A percentile compares a stretch with the other conserved stretches of the same genome.
Evolutionary conservation across 192 early-diverging fungal genomes (phyloP).

Genomic region (Gigaspora rosea): DNA sequence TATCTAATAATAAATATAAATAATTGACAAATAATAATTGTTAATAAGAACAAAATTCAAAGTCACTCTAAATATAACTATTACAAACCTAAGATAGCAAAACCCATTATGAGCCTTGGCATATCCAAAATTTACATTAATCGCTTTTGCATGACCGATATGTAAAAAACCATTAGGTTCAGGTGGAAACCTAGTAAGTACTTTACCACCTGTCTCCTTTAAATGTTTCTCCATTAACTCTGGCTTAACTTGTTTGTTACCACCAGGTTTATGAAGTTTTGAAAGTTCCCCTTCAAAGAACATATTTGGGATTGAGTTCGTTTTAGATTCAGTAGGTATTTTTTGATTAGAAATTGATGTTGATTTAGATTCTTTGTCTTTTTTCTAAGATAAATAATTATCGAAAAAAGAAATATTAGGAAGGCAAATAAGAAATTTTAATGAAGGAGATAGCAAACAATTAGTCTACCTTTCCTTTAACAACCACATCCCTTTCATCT

Average conservation of each 20-base stretch:
- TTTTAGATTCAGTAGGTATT: not conserved
- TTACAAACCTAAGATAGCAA: conserved; percentile 78
- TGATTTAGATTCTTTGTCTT: conserved; percentile 33
- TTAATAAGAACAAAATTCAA: not conserved
- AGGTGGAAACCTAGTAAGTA: conserved; percentile 98
- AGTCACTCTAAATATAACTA: conserved; percentile 37
- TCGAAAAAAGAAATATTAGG: too few species aligned
- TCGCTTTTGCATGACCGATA: conserved; percentile 99
- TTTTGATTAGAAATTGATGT: not conserved
- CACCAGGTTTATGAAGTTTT: conserved; percentile 91
- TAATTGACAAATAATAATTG: not conserved
- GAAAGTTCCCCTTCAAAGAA: conserved; percentile 93
- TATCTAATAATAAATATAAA: conserved; percentile 37
- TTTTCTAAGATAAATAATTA: conserved; percentile 33
- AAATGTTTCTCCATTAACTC: conserved; percentile 90
- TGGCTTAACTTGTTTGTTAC: conserved; percentile 93
- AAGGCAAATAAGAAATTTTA: too few species aligned
- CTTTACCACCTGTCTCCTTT: conserved; percentile 84
- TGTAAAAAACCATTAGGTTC: conserved; percentile 99
- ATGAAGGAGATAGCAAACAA: not conserved
- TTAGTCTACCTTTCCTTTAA: conserved; percentile 44
- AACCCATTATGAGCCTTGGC: conserved; percentile 87
- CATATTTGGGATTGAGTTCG: conserved; percentile 62
- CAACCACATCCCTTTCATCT: conserved; percentile 85
- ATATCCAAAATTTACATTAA: conserved; percentile 99